These are phyloP conservation scores for Naganishia randhawae DNA, from an alignment of 768 basidiomycete species.

Conservation along the genomic window DNA sequence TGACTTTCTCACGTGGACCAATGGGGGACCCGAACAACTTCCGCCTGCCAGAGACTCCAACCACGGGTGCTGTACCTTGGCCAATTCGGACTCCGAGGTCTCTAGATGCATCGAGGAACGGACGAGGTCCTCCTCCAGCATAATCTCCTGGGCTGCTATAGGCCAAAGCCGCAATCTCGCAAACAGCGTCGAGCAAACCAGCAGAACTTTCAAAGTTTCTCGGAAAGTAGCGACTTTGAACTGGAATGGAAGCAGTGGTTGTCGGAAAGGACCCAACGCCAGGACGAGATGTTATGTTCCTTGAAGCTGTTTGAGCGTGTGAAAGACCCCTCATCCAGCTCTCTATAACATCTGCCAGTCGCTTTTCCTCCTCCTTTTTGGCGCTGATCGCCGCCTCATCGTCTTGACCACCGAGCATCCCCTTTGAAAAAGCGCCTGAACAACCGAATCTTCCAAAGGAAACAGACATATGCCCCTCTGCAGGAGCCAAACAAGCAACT, in stretches of 20 bases:
- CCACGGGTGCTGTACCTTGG: neutral
- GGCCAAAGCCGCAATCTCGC: neutral
- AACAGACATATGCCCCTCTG: neutral
- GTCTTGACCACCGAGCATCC: neutral
- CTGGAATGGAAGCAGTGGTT: neutral
- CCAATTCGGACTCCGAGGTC: neutral
- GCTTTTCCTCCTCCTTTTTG: neutral
- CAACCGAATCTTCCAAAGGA: constrained; percentile 1
- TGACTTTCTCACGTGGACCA: neutral
- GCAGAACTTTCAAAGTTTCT: neutral
- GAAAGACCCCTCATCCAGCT: neutral
- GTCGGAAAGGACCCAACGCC: neutral
- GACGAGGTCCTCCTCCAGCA: too few species aligned
- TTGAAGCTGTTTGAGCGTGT: neutral
- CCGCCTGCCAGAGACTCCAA: neutral
- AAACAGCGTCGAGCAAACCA: constrained; percentile 12
- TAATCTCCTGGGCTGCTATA: too few species aligned
- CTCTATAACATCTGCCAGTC: constrained; percentile 8
- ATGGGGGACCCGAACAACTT: neutral
- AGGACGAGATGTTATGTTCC: neutral
- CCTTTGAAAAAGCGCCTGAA: neutral
- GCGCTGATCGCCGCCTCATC: neutral
- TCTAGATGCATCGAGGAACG: neutral
- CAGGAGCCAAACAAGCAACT: neutral
- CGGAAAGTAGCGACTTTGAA: neutral